These are phyloP conservation scores for Fusarium sp. DNA, from an alignment of 2,329 filamentous ascomycete genomes.

Conservation along the genomic window DNA sequence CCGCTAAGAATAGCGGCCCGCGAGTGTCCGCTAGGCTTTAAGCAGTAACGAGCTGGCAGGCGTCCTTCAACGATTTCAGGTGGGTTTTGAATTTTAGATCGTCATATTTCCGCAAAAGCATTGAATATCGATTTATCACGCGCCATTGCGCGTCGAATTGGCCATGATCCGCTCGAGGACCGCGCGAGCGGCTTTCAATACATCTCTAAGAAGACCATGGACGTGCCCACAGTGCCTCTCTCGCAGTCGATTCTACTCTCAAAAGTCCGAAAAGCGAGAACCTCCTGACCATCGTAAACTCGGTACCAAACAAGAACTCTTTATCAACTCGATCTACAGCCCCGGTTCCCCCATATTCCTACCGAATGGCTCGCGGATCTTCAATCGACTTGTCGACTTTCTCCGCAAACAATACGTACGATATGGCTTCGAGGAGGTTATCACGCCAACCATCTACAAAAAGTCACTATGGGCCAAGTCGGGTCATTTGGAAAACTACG, in stretches of 20 bases:
- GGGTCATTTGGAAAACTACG: conserved; percentile 89
- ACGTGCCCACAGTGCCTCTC: conserved; percentile 49
- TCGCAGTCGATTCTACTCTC: conserved; percentile 48
- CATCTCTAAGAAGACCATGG: conserved; percentile 45
- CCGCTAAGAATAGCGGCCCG: conserved; percentile 38
- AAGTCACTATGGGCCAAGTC: conserved; percentile 87
- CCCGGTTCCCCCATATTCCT: conserved; percentile 88
- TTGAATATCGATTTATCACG: background rate
- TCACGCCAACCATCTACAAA: conserved; percentile 92
- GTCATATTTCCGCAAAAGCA: conserved; percentile 15
- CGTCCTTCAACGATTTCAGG: background rate
- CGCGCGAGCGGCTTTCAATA: conserved; percentile 30
- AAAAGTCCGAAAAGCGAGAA: conserved; percentile 47
- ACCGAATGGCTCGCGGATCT: conserved; percentile 83
- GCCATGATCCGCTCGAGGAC: conserved; percentile 49
- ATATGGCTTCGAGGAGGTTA: conserved; percentile 89
- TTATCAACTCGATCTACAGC: conserved; percentile 82
- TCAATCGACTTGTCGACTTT: conserved; percentile 86
- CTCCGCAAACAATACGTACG: conserved; percentile 84
- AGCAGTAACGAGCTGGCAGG: conserved; percentile 41
- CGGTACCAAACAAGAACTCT: conserved; percentile 77
- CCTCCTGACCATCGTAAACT: conserved; percentile 70
- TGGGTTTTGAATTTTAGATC: conserved; percentile 23
- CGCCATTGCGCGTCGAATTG: conserved; percentile 31
- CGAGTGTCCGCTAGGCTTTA: conserved; percentile 41